These are phyloP conservation scores for Leucocoprinus birnbaumii DNA, from an alignment of 768 basidiomycete genomes.

Conservation along the genomic window DNA sequence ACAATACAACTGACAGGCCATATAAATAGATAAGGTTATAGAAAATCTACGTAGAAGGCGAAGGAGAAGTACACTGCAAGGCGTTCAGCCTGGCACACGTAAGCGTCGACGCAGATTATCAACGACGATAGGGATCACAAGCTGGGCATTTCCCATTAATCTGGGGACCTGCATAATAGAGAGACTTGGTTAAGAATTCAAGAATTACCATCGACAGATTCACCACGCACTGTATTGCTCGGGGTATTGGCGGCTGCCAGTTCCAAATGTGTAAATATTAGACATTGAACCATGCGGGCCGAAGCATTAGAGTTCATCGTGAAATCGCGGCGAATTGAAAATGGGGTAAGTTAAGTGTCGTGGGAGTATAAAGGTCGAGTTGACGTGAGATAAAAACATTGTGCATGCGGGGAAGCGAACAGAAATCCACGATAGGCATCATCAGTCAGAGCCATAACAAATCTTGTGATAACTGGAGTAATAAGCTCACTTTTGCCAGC, in stretches of 20 bases:
- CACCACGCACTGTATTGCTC: conserved; percentile 22
- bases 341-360: conserved; percentile 5
- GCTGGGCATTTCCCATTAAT: conserved; percentile 35
- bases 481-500: conserved; percentile 21
- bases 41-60: no score
- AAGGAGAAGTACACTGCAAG: no score
- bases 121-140: background rate
- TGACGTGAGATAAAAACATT: conserved; percentile 4
- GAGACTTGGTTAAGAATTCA: background rate
- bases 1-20: no score
- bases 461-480: background rate
- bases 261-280: background rate
- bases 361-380: background rate
- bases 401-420: background rate
- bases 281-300: background rate
- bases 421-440: background rate
- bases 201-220: background rate
- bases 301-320: background rate
- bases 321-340: background rate
- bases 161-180: conserved; percentile 31
- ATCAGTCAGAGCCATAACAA: background rate
- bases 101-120: no score
- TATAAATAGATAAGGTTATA: no score
- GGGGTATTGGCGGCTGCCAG: conserved; percentile 20
- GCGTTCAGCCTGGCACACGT: no score